A percentile compares a stretch with the other conserved stretches of the same genome.
Conservation (phyloP, 2,329 filamentous ascomycete species). For the Fusarium drepaniforme region DNA sequence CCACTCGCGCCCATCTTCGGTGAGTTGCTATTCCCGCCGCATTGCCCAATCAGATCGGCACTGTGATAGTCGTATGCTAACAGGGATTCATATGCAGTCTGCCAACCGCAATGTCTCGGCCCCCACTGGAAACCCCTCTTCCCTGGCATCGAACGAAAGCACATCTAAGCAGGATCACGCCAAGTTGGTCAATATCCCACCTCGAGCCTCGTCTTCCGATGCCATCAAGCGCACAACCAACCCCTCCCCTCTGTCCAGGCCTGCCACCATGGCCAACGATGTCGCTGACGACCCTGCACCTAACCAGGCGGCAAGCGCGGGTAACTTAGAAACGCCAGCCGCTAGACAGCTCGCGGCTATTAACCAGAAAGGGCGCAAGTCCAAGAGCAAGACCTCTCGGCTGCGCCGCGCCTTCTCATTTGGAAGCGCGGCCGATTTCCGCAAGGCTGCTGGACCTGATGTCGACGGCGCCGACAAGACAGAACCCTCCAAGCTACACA, state of each 20-base stretch:
- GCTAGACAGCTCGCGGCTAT: constrained; percentile 89
- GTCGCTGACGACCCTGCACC: constrained; percentile 56
- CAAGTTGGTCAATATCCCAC: constrained; percentile 69
- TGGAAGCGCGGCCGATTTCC: constrained; percentile 91
- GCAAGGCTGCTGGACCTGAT: constrained; percentile 78
- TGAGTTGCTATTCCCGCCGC: constrained; percentile 60
- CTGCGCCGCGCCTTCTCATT: constrained; percentile 95
- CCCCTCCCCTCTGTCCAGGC: constrained; percentile 81
- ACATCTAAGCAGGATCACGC: constrained; percentile 64
- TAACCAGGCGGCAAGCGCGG: constrained; percentile 46
- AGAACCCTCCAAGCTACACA: constrained; percentile 70
- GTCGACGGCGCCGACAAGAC: constrained; percentile 50
- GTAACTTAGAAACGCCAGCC: constrained; percentile 73
- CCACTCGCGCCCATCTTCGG: constrained; percentile 73
- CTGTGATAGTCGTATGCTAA: constrained; percentile 59
- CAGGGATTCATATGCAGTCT: constrained; percentile 63
- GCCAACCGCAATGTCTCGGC: constrained; percentile 68
- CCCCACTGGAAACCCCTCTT: constrained; percentile 67
- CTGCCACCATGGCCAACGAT: constrained; percentile 72
- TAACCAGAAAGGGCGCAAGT: constrained; percentile 81
- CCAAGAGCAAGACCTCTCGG: constrained; percentile 87
- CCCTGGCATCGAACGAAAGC: constrained; percentile 60
- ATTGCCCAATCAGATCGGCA: constrained; percentile 59
- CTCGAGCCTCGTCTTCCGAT: constrained; percentile 74
- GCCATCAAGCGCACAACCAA: constrained; percentile 73